These are phyloP conservation scores for Pelagophyceae sp. DNA, from an alignment of 352 stramenopile genomes.

Conservation along the genomic window DNA sequence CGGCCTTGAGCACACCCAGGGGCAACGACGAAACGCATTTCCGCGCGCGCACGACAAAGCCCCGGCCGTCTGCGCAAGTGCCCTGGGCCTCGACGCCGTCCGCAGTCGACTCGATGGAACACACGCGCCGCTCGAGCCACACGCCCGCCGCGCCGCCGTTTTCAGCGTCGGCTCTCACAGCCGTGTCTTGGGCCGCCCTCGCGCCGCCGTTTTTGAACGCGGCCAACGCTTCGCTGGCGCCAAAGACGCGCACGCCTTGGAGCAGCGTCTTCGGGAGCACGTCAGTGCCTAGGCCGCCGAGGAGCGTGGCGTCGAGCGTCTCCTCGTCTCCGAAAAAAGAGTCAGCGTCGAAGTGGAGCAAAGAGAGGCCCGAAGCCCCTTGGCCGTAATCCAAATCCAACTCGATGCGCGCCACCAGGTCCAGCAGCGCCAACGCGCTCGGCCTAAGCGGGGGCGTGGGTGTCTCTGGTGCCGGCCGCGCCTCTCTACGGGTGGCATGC, in stretches of 20 bases:
- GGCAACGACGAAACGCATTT: constrained; percentile 52
- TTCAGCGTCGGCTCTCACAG: too few relatives aligned
- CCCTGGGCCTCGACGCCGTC: too few relatives aligned
- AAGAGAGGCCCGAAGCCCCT: not conserved
- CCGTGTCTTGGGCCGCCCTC: not conserved
- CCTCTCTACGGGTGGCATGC: too few relatives aligned
- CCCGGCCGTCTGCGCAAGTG: too few relatives aligned
- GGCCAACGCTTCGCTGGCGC: not conserved
- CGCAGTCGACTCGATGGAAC: too few relatives aligned
- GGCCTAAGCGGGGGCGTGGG: too few relatives aligned
- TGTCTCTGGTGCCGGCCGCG: too few relatives aligned
- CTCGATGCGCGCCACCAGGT: not conserved
- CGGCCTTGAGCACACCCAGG: constrained; percentile 47
- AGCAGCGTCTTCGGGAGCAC: not conserved
- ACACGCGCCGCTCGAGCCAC: too few relatives aligned
- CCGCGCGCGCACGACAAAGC: constrained; percentile 32
- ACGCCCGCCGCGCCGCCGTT: too few relatives aligned
- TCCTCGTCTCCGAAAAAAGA: not conserved
- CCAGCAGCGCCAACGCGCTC: not conserved
- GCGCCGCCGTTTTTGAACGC: not conserved
- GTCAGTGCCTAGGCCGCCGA: not conserved
- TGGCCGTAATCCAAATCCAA: not conserved
- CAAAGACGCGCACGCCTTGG: not conserved
- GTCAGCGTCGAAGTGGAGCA: not conserved
- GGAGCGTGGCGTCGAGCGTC: not conserved